Evolutionary conservation across 1,139 yeast species (phyloP).

Genomic region (Sugiyamaella neomexicana): DNA sequence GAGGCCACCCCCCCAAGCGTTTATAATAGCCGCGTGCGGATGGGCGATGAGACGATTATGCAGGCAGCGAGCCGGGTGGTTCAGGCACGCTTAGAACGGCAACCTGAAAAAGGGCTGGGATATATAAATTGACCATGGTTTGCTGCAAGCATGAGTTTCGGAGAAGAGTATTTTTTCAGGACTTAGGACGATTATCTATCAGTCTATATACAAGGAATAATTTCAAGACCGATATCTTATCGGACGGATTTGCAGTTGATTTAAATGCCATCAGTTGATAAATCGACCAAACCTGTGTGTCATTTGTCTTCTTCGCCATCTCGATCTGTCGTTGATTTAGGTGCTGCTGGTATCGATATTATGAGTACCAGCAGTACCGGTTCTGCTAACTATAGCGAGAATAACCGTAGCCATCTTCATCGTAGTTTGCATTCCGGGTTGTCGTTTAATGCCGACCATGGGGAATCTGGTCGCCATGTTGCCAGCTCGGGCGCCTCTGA

Average conservation of each 20-base stretch:
- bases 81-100: neutral
- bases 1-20: neutral
- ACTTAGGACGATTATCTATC: no score
- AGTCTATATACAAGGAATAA: no score
- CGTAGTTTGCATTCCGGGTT: no score
- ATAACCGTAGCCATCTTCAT: neutral
- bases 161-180: neutral
- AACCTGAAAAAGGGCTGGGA: neutral
- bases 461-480: constrained; percentile 5
- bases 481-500: neutral
- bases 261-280: constrained; percentile 4
- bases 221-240: no score
- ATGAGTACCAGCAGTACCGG: constrained; percentile 6
- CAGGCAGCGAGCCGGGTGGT: neutral
- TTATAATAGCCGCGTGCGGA: neutral
- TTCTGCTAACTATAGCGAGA: neutral
- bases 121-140: neutral
- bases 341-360: constrained; percentile 4
- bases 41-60: neutral
- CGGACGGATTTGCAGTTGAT: no score
- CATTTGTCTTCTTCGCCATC: constrained; percentile 1
- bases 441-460: neutral
- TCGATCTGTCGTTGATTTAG: neutral
- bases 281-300: neutral
- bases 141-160: neutral